Evolutionary conservation across 208 protist genomes (phyloP), one percentile per base, ranked within the genome.

Genomic region (Trypanosoma cruzi): DNA sequence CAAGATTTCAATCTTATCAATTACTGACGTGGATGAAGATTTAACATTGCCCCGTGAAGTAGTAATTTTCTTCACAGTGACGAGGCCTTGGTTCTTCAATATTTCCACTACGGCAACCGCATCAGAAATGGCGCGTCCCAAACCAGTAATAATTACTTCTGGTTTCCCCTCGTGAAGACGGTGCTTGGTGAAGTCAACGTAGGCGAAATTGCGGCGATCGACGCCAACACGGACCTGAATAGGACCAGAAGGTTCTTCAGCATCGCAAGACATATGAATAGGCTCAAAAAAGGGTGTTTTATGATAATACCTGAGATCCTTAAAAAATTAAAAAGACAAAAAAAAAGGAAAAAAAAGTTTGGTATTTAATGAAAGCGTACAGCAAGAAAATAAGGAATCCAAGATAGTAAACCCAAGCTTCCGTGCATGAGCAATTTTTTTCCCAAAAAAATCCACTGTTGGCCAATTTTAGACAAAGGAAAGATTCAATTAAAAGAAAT

Each of bases 101-200:
- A 96, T 82, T 74, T 96, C 90, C 16, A 81, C 88, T 46, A 96
- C 90, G 68, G 90, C 87, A 28, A 96, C 90, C 54, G 90, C 90
- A 70, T 93, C 87, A 13, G 90, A 80, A 60, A 96, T 93, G 56
- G 90, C 88, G 61, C 79, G 80, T 46, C 90, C 90, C 52, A 96
- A 82, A 42, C 82, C 90, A 53, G 90, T 93, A 64, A 96, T 84
- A 42, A 82, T 73, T 40, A 96, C 71, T 61, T 89, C 81, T 14
- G 77, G 61, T 40, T 71, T 80, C 44, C 88, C 88, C 61, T 92
- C 86, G 68, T 89, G 73, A 67, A 96, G 76, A 52, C 86, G 90
- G 76, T 92, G 86, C 81, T 96, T 96, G 3, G 82, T 75, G 65
- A 80, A 93, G 75, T 96, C 88, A 8, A 90, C 88, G 56, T 94